phyloP scores from a whole-genome alignment of 805 yeast genomes.

The Candida germanica region DNA sequence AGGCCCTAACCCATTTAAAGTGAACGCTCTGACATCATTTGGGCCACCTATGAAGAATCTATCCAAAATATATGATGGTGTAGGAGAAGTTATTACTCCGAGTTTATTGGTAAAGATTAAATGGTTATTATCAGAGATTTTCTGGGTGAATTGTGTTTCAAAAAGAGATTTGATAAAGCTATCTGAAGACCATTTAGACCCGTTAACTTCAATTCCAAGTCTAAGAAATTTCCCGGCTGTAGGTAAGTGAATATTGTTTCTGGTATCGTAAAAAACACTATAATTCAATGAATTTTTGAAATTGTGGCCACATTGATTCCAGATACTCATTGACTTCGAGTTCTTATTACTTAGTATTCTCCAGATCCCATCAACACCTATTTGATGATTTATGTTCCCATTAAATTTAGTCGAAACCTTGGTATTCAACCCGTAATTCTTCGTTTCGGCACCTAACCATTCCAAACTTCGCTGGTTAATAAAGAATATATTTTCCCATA shows the following conservation, averaged over 20 bases:
- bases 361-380: constrained; percentile 45
- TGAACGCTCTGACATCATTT: constrained; percentile 53
- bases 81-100: constrained; percentile 25
- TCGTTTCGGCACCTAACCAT: constrained; percentile 47
- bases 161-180: constrained; percentile 41
- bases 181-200: constrained; percentile 23
- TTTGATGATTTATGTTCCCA: constrained; percentile 42
- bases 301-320: constrained; percentile 43
- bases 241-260: constrained; percentile 45
- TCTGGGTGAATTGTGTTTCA: constrained; percentile 37
- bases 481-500: constrained; percentile 37
- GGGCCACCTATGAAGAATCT: constrained; percentile 59
- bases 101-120: constrained; percentile 29
- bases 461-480: constrained; percentile 47
- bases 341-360: constrained; percentile 28
- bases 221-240: constrained; percentile 37
- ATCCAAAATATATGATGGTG: constrained; percentile 44
- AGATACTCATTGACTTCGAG: constrained; percentile 28
- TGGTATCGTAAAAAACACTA: constrained; percentile 40
- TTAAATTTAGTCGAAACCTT: constrained; percentile 36
- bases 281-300: constrained; percentile 45
- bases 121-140: constrained; percentile 16
- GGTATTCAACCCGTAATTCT: constrained; percentile 40
- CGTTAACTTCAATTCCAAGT: constrained; percentile 34
- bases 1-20: constrained; percentile 53